Conservation (phyloP, 139 green algal species). For the Eudorina sp. region DNA sequence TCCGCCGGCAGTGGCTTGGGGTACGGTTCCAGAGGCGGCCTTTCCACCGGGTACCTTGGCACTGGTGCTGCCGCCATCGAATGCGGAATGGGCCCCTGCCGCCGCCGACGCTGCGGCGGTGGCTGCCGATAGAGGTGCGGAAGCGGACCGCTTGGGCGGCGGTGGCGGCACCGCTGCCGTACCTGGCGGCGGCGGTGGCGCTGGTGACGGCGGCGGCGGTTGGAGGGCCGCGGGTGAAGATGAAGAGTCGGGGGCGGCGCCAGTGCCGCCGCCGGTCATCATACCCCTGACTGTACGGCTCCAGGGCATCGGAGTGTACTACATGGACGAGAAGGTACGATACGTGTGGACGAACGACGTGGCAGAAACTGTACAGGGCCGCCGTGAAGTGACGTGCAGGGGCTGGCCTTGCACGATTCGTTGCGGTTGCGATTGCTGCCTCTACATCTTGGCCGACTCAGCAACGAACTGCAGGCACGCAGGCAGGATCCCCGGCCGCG, state of each 20-base stretch:
- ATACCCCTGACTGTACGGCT: slow-evolving; percentile 28
- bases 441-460: too few relatives aligned
- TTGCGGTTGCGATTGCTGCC: too few relatives aligned
- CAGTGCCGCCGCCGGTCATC: background rate
- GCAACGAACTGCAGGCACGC: too few relatives aligned
- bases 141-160: background rate
- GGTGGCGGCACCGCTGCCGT: background rate
- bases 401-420: too few relatives aligned
- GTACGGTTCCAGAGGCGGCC: background rate
- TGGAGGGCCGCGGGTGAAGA: background rate
- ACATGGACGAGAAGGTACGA: slow-evolving; percentile 30
- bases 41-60: slow-evolving; percentile 1
- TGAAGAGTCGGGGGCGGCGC: background rate
- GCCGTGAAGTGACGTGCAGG: too few relatives aligned
- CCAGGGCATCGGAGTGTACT: slow-evolving; percentile 36
- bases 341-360: too few relatives aligned
- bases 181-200: background rate
- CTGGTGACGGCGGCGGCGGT: background rate
- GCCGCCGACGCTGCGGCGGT: background rate
- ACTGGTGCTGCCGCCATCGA: slow-evolving; percentile 9
- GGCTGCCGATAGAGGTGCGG: too few relatives aligned
- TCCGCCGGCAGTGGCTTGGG: too few relatives aligned
- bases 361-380: too few relatives aligned
- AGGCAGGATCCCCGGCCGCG: too few relatives aligned
- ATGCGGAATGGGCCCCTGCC: background rate